phyloP scores from a whole-genome alignment of 192 early-diverging fungal genomes.

The Coemansia sp. region DNA sequence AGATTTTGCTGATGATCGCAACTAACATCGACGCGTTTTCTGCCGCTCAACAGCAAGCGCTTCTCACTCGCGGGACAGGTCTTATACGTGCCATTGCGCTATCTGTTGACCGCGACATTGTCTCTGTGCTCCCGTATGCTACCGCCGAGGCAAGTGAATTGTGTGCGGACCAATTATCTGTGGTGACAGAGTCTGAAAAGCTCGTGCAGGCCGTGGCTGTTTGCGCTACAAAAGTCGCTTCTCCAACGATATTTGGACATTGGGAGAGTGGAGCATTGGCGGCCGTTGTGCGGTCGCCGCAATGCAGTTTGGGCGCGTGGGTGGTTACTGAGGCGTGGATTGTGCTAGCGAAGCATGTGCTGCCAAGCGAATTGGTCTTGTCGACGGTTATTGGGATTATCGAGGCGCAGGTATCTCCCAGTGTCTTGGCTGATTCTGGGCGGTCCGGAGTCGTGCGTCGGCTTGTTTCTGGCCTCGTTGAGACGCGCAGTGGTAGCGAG shows the following conservation, averaged over 20 bases:
- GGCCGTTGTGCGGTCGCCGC: constrained; percentile 3
- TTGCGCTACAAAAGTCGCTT: constrained; percentile 13
- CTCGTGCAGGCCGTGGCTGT: constrained; percentile 19
- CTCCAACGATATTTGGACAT: constrained; percentile 6
- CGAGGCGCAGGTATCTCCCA: background rate
- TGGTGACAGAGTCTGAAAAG: constrained; percentile 12
- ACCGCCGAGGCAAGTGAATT: background rate
- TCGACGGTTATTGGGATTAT: constrained; percentile 9
- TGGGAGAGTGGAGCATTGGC: constrained; percentile 25
- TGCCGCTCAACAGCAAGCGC: constrained; percentile 18
- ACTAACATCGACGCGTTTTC: constrained; percentile 23
- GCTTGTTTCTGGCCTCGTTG: background rate
- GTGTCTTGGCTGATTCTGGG: background rate
- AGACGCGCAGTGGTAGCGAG: background rate
- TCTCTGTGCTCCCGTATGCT: constrained; percentile 12
- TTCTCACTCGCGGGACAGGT: constrained; percentile 8
- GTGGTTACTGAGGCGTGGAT: constrained; percentile 33
- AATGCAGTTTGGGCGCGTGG: constrained; percentile 14
- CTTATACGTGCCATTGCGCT: constrained; percentile 25
- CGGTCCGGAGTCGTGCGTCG: background rate
- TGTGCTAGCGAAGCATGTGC: constrained; percentile 8
- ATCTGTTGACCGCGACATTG: constrained; percentile 26
- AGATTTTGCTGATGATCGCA: constrained; percentile 19
- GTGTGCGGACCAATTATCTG: background rate
- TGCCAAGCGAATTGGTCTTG: constrained; percentile 1